phyloP scores from a whole-genome alignment of 805 yeast genomes.

The Cyberlindnera saturnus region DNA sequence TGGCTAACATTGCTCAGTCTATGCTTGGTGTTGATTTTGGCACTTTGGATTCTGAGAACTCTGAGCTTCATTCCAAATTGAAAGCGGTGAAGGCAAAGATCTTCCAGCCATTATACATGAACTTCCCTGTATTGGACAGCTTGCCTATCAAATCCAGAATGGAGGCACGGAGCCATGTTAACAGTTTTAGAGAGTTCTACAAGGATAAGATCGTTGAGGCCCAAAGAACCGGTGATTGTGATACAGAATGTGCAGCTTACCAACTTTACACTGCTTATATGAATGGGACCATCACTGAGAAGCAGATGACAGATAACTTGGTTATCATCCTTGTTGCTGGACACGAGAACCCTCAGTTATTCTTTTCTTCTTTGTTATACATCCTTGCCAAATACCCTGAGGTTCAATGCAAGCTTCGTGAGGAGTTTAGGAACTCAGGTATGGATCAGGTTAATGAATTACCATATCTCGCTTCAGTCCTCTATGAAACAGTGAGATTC shows the following conservation, averaged over 20 bases:
- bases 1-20: slow-evolving; percentile 45
- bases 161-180: slow-evolving; percentile 38
- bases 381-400: slow-evolving; percentile 37
- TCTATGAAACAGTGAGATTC: slow-evolving; percentile 43
- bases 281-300: slow-evolving; percentile 31
- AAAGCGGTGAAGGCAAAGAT: slow-evolving; percentile 43
- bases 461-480: slow-evolving; percentile 29
- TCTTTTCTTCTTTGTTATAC: slow-evolving; percentile 41
- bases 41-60: slow-evolving; percentile 26
- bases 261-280: slow-evolving; percentile 35
- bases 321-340: slow-evolving; percentile 55
- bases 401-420: slow-evolving; percentile 29
- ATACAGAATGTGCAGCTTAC: slow-evolving; percentile 32
- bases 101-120: slow-evolving; percentile 47
- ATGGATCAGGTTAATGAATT: slow-evolving; percentile 12
- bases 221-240: slow-evolving; percentile 18
- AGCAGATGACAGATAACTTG: slow-evolving; percentile 48
- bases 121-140: slow-evolving; percentile 48
- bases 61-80: slow-evolving; percentile 34
- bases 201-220: slow-evolving; percentile 28
- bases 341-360: slow-evolving; percentile 55
- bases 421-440: slow-evolving; percentile 6
- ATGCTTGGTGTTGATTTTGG: slow-evolving; percentile 45
- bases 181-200: slow-evolving; percentile 32
- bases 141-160: slow-evolving; percentile 43